Evolutionary conservation across 2,329 filamentous ascomycete genomes (phyloP), one percentile per base, ranked within the genome.

Genomic region (Cladosporium sp.): DNA sequence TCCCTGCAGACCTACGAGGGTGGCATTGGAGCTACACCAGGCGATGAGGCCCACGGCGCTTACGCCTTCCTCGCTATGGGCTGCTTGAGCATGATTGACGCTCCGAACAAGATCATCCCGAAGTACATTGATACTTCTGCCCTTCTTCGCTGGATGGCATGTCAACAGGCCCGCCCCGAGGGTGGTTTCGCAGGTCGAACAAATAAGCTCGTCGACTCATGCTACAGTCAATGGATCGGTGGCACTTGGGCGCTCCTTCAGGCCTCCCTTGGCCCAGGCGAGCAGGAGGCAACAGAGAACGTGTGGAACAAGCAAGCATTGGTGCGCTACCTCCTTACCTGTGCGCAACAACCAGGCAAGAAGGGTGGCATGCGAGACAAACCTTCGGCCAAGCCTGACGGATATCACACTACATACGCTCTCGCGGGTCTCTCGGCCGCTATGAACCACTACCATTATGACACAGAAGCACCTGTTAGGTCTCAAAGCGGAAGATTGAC

Each of bases 181-280:
- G 92, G 92, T 64, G 94, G 94, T 37, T 92, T 96, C 70, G 89
- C 90, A 40, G 94, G 94, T 61, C 88, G 94, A 66, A 96, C 93
- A 28, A 97, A 97, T 80, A 99, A 99, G 77, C 82, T 99, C 34
- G 94, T 97, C 34, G 94, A 99, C 74, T 94, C 93, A 47, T 99
- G 94, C 77, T 99, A 99, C 78, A 96, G 90, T 72, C 93, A 97
- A 75, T 99, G 94, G 94, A 88, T 96, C 36, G 94, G 94, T 57
- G 89, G 89, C 57, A 97, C 92, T 77, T 99, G 92, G 90, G 88
- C 93, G 47, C 76, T 99, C 64, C 80, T 97, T 65, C 89, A 97
- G 77, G 90, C 90, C 59, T 87, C 87, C 57, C 76, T 94, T 59
- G 82, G 83, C 65, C 73, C 43, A 55, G 65, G 63, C 67, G 25